phyloP scores from a whole-genome alignment of 2,329 filamentous ascomycete genomes.

The Penicillium polonicum region DNA sequence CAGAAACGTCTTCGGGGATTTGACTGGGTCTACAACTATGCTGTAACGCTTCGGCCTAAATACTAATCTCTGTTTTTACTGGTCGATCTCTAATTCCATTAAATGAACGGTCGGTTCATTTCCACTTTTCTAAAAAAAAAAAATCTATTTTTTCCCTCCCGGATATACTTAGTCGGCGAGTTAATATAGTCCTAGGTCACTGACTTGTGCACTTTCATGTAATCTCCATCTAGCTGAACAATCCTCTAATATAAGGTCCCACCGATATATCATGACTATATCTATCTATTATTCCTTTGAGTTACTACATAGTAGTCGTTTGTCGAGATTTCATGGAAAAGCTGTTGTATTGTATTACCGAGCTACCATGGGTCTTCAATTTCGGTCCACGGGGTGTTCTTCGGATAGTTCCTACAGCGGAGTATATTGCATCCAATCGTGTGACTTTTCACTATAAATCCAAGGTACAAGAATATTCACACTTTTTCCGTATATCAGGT shows the following conservation, averaged over 20 bases:
- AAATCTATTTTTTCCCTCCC: not conserved
- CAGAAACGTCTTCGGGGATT: not conserved
- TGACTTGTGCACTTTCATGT: not conserved
- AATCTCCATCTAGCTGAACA: not conserved
- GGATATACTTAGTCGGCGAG: not conserved
- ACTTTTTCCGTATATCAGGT: not conserved
- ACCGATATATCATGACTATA: no score
- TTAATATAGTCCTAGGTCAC: not conserved
- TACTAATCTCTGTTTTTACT: not conserved
- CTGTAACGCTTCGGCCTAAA: not conserved
- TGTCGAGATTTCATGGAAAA: not conserved
- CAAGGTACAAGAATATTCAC: constrained; percentile 2
- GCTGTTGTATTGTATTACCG: not conserved
- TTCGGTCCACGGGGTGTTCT: not conserved
- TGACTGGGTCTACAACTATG: not conserved
- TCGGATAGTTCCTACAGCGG: constrained; percentile 2
- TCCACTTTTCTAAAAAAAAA: not conserved
- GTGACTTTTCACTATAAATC: not conserved
- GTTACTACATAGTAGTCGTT: not conserved
- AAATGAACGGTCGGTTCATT: not conserved
- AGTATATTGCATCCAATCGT: constrained; percentile 7
- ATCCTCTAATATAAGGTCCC: not conserved
- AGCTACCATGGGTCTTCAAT: not conserved
- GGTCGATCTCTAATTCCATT: not conserved
- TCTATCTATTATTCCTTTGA: not conserved